phyloP scores from a whole-genome alignment of 306 rosid species.

The Delonix regia region DNA sequence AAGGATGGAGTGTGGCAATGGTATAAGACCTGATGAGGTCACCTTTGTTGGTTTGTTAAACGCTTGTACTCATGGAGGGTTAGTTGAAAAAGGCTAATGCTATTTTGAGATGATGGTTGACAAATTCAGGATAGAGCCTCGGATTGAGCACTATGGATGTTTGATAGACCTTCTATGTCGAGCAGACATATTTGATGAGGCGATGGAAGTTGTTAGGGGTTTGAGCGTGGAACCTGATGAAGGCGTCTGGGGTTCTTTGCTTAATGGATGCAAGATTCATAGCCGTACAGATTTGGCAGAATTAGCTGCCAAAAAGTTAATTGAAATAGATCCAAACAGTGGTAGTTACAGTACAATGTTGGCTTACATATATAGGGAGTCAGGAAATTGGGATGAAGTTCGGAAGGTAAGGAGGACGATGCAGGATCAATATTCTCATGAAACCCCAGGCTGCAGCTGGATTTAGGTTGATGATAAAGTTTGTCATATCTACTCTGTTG shows the following conservation, averaged over 20 bases:
- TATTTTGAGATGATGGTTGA: slow-evolving; percentile 63
- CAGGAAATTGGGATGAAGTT: slow-evolving; percentile 81
- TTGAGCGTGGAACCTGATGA: slow-evolving; percentile 82
- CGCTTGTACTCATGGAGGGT: slow-evolving; percentile 87
- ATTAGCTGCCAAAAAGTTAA: slow-evolving; percentile 57
- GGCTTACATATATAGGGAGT: slow-evolving; percentile 65
- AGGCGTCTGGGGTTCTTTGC: slow-evolving; percentile 87
- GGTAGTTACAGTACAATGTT: slow-evolving; percentile 70
- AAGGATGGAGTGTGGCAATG: slow-evolving; percentile 46
- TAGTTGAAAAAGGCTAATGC: slow-evolving; percentile 63
- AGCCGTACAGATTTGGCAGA: slow-evolving; percentile 74
- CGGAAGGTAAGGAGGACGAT: slow-evolving; percentile 55
- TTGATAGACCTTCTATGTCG: slow-evolving; percentile 82
- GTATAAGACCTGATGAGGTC: slow-evolving; percentile 59
- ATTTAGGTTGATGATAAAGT: slow-evolving; percentile 69
- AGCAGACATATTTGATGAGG: slow-evolving; percentile 78
- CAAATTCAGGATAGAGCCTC: slow-evolving; percentile 57
- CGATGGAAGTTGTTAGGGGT: slow-evolving; percentile 59
- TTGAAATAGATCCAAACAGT: slow-evolving; percentile 68
- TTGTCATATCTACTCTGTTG: slow-evolving; percentile 68
- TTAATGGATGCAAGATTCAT: slow-evolving; percentile 74
- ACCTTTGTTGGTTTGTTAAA: slow-evolving; percentile 76
- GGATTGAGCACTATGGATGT: slow-evolving; percentile 76
- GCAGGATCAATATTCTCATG: slow-evolving; percentile 58
- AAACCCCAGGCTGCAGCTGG: slow-evolving; percentile 88